Conservation (phyloP, 2,329 filamentous ascomycete genomes). For the Colletotrichum chlorophyti region DNA sequence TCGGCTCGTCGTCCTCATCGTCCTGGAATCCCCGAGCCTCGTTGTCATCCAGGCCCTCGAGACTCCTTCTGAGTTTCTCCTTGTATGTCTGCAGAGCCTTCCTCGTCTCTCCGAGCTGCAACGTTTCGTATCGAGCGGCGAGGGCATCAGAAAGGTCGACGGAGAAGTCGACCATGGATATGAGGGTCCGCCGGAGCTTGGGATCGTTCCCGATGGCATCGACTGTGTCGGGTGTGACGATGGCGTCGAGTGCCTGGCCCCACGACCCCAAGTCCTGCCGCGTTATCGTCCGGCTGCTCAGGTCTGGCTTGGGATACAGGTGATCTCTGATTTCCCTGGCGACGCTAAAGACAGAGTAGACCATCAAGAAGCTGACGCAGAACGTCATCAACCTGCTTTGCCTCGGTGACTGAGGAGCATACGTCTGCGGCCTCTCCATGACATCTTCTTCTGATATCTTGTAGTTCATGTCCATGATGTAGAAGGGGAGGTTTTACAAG, state of each 20-base stretch:
- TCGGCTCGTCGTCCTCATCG: neutral
- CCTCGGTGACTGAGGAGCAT: neutral
- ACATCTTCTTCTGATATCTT: conserved; percentile 3
- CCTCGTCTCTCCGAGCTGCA: conserved; percentile 17
- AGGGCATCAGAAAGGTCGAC: conserved; percentile 23
- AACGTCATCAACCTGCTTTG: neutral
- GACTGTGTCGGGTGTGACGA: conserved; percentile 22
- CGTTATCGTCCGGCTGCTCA: neutral
- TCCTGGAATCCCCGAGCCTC: neutral
- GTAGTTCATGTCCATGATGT: conserved; percentile 3
- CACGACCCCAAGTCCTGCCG: conserved; percentile 11
- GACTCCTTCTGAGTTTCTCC: conserved; percentile 3
- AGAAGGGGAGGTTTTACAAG: neutral
- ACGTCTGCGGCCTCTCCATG: neutral
- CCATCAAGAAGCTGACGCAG: conserved; percentile 15
- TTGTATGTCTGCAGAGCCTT: conserved; percentile 22
- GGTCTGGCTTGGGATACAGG: neutral
- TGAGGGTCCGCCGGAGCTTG: conserved; percentile 18
- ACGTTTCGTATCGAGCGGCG: conserved; percentile 10
- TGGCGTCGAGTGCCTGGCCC: conserved; percentile 17
- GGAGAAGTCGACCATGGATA: conserved; percentile 28
- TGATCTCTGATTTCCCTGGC: conserved; percentile 14
- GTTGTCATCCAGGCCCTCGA: neutral
- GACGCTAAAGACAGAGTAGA: conserved; percentile 25
- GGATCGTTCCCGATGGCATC: conserved; percentile 22